Evolutionary conservation across 805 yeast species (phyloP), one percentile per base, ranked within the genome.

Genomic region (Middelhovenomyces tepae): DNA sequence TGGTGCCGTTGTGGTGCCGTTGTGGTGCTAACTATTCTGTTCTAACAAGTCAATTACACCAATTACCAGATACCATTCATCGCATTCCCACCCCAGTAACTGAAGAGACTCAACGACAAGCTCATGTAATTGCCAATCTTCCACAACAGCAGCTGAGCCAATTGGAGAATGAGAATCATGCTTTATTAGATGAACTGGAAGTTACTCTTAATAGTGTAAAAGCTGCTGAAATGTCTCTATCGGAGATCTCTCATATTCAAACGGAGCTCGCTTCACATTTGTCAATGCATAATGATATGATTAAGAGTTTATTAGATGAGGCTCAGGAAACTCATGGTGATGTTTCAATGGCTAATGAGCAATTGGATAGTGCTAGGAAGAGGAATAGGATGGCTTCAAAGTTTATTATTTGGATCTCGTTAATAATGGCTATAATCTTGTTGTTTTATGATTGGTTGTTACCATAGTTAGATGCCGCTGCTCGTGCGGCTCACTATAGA

Each of bases 231-330:
- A 49, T 47, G 43, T 56, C 64, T 17, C 48, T 62, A 44, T 45
- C 47, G 14, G 95, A 84, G 48, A 78, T 87, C 27, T 69, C 86
- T 1, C 71, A 76, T 35, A 55, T 87, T 40, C 89, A 86, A 48
- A 65, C 76, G 16, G 91, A 83, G 48, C 62, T 86, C 34, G 68
- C 83, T 8, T 63, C 76, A 35, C 94, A 87, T 51, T 62, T 86
- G 30, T 71, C 73, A 16, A 54, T 72, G 1, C 96, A 86, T 56
- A 73, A 79, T 4, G 79, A 78, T 34, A 76, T 72, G 51, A 79
- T 86, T 10, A 65, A 70, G 31, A 61, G 65, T 24, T 60, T 86
- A 41, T 54, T 75, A 30, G 78, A 76, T 38, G 76, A 76, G 39
- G 87, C 82, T 39, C 75, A 73, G 39, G 73, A 73, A 40, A 72